phyloP scores from a whole-genome alignment of 176 grass and related monocot genomes.

The Canna indica region DNA sequence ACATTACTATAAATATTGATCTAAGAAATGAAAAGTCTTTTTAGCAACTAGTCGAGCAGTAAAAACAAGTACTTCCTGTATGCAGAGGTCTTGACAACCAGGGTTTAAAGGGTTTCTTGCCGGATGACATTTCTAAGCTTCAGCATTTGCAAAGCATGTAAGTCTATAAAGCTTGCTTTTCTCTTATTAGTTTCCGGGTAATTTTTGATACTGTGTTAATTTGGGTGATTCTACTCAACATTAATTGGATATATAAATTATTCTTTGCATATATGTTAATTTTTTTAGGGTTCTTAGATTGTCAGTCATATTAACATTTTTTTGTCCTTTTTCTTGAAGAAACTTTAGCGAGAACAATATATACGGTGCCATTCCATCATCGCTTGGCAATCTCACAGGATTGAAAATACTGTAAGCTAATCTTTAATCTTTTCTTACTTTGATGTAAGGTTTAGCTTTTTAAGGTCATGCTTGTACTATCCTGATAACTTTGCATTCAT shows the following conservation, averaged over 20 bases:
- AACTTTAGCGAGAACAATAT: conserved; percentile 82
- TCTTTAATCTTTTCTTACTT: neutral
- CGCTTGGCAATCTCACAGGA: conserved; percentile 53
- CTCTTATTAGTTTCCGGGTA: neutral
- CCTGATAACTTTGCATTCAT: no score
- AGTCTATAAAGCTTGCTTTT: conserved; percentile 13
- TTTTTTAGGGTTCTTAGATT: neutral
- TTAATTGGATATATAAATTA: neutral
- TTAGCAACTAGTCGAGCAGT: no score
- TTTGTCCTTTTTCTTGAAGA: conserved; percentile 32
- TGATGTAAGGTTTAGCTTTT: no score
- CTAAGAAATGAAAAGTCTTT: no score
- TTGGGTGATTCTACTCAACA: no score
- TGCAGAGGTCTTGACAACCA: conserved; percentile 93
- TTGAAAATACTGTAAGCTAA: conserved; percentile 69
- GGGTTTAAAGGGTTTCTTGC: conserved; percentile 69
- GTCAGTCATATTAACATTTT: neutral
- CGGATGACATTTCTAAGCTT: conserved; percentile 57
- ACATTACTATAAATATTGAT: no score
- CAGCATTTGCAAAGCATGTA: conserved; percentile 83
- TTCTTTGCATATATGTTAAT: neutral
- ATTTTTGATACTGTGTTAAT: no score
- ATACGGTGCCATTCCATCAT: conserved; percentile 53
- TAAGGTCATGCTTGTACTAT: no score
- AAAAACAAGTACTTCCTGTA: conserved; percentile 8